phyloP scores from a whole-genome alignment of 1,284 basidiomycete species.

The Fomes fomentarius region DNA sequence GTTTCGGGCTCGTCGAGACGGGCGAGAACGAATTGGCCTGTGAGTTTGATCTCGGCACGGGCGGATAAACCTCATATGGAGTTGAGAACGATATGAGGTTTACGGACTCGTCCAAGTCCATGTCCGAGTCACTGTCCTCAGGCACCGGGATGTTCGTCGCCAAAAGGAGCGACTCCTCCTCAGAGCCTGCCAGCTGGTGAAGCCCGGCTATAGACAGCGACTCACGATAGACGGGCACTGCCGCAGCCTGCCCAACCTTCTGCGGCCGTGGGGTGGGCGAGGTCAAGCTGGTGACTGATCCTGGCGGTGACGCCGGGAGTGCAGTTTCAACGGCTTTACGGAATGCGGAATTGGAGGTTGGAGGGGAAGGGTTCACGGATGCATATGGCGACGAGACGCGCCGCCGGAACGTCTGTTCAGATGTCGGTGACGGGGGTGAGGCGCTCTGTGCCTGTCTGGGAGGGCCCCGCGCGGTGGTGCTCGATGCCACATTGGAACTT shows the following conservation, averaged over 20 bases:
- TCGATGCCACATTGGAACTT: constrained; percentile 34
- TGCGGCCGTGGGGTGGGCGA: constrained; percentile 41
- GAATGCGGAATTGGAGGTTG: constrained; percentile 41
- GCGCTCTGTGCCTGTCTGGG: constrained; percentile 34
- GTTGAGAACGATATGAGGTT: constrained; percentile 75
- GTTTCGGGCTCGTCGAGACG: constrained; percentile 54
- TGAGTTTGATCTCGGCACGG: constrained; percentile 26
- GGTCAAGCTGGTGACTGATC: constrained; percentile 32
- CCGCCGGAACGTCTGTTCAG: constrained; percentile 44
- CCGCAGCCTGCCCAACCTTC: constrained; percentile 19
- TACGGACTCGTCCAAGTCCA: constrained; percentile 51
- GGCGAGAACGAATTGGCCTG: constrained; percentile 47
- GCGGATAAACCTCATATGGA: constrained; percentile 58
- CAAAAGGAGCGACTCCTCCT: constrained; percentile 68
- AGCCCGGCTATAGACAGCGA: constrained; percentile 35
- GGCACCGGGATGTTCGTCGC: constrained; percentile 74
- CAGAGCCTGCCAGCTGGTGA: constrained; percentile 35
- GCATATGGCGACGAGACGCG: constrained; percentile 58
- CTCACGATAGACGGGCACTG: constrained; percentile 38
- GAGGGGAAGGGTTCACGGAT: constrained; percentile 37
- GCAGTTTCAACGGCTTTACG: constrained; percentile 50
- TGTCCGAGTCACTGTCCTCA: constrained; percentile 70
- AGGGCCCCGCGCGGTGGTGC: constrained; percentile 38
- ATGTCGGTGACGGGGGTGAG: constrained; percentile 52
- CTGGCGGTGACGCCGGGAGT: constrained; percentile 48